phyloP scores from a whole-genome alignment of 768 basidiomycete species.

The Hygrocybe coccinea region DNA sequence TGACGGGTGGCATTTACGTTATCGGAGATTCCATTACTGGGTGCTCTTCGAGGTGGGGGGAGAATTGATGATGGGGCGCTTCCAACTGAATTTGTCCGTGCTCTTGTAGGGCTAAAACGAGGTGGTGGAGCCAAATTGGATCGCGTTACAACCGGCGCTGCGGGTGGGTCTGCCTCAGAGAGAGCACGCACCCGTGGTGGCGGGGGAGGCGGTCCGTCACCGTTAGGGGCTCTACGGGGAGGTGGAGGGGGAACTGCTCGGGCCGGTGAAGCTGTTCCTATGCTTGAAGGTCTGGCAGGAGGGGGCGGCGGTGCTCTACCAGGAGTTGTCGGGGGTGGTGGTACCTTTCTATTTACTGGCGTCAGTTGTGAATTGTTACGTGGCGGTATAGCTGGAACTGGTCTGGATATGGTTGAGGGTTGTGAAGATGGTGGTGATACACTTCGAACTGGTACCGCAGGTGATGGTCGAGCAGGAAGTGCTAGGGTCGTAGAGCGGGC shows the following conservation, averaged over 20 bases:
- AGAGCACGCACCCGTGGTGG: constrained; percentile 39
- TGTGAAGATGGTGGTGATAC: constrained; percentile 30
- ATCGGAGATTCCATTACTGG: background rate
- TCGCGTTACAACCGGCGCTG: constrained; percentile 27
- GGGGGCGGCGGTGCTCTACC: constrained; percentile 44
- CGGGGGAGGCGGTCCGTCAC: constrained; percentile 22
- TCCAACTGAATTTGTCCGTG: constrained; percentile 19
- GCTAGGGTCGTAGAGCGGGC: constrained; percentile 26
- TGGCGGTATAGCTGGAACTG: constrained; percentile 29
- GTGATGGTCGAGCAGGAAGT: constrained; percentile 37
- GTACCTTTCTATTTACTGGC: constrained; percentile 31
- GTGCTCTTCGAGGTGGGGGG: constrained; percentile 9
- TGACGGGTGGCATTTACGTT: constrained; percentile 34
- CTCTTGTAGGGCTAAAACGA: constrained; percentile 7
- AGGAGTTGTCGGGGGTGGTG: constrained; percentile 34
- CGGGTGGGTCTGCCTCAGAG: constrained; percentile 40
- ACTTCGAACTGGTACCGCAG: constrained; percentile 39
- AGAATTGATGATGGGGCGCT: constrained; percentile 1
- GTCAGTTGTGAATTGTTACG: constrained; percentile 22
- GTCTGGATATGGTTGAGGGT: constrained; percentile 21
- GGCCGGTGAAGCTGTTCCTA: constrained; percentile 24
- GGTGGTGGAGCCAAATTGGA: constrained; percentile 26
- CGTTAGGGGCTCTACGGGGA: constrained; percentile 19
- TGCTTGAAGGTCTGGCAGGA: constrained; percentile 39
- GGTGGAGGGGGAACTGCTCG: constrained; percentile 43